Evolutionary conservation across 331 rosid genomes (phyloP), one percentile per base, ranked within the genome.

Genomic region (Prunus yedoensis): DNA sequence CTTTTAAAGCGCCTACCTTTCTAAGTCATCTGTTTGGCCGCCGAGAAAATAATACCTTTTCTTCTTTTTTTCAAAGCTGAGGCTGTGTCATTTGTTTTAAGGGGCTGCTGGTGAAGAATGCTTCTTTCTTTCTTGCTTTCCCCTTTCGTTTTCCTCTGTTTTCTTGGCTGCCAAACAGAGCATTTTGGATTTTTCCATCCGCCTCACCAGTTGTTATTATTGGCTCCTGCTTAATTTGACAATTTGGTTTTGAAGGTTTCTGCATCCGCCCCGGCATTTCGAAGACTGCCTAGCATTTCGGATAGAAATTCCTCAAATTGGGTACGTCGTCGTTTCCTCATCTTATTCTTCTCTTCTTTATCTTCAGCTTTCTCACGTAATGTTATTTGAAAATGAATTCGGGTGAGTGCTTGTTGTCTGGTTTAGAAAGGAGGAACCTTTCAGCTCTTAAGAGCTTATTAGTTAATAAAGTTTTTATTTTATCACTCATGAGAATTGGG

Each of bases 161-260:
- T 78, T 77, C 67, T 63, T 79, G 76, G 80, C 68, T 16, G 51
- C 85, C 83, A 76, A 88, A 84, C 86, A 69, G 46, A 78, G 70
- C 79, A 30, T 50, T 72, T 18, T 76, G 61, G 66, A 41, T 50
- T 74, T 78, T 70, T 80, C 68, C 51, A 20, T 47, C 16, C 15
- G 32, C 46, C 23, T 77, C 76, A 43, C 64, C 57, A 67, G 46
- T 41, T 52, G 63, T 59, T 46, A 3, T 45, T 12, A 8, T 60
- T 13, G 10, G 46, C 47, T 32, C 43, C 58, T 32, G 25, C 71
- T 45, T 23, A 56, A 61, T 41, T 35, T n/a, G 25, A 1, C 61
- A 2, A 11, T 60, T 52, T 80, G 69, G 45, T 28, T 78, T 43
- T 72, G 70, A 81, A 65, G 89, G 74, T 77, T 73, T 52, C 57